These are phyloP conservation scores for Russula sp. DNA, from an alignment of 768 basidiomycete genomes.

Conservation along the genomic window DNA sequence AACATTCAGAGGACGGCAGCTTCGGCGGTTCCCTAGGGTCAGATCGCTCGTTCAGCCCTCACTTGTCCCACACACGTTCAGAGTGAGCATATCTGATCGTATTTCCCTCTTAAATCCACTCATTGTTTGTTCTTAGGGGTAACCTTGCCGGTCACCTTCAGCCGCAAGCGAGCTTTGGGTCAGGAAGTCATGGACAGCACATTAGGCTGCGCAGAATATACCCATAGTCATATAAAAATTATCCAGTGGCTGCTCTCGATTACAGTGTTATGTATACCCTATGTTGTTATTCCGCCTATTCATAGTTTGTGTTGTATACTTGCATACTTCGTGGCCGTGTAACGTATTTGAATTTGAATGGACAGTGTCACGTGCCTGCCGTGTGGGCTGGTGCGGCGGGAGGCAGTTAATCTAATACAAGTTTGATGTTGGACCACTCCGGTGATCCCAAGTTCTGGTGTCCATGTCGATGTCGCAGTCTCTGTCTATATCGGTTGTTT, in stretches of 20 bases:
- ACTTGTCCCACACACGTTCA: slow-evolving; percentile 1
- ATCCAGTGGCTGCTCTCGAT: background rate
- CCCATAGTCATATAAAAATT: background rate
- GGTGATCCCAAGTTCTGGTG: slow-evolving; percentile 21
- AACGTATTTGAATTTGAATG: background rate
- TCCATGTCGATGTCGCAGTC: slow-evolving; percentile 35
- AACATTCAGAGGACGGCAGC: slow-evolving; percentile 12
- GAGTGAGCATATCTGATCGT: slow-evolving; percentile 2
- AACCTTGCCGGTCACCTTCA: background rate
- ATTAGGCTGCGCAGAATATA: slow-evolving; percentile 17
- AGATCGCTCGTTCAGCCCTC: slow-evolving; percentile 9
- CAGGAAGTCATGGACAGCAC: background rate
- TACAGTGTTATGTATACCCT: background rate
- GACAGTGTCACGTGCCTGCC: background rate
- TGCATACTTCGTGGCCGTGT: background rate
- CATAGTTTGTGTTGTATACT: background rate
- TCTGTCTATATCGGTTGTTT: slow-evolving; percentile 48
- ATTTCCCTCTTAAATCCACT: background rate
- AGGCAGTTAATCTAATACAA: slow-evolving; percentile 19
- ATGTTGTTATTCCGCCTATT: slow-evolving; percentile 8
- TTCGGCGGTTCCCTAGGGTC: slow-evolving; percentile 10
- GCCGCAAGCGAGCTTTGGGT: background rate
- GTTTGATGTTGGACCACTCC: slow-evolving; percentile 16
- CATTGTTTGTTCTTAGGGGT: background rate
- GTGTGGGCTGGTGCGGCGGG: background rate